Evolutionary conservation across 257 asterid genomes (phyloP), one percentile per base, ranked within the genome.

Genomic region (Salvia splendens): DNA sequence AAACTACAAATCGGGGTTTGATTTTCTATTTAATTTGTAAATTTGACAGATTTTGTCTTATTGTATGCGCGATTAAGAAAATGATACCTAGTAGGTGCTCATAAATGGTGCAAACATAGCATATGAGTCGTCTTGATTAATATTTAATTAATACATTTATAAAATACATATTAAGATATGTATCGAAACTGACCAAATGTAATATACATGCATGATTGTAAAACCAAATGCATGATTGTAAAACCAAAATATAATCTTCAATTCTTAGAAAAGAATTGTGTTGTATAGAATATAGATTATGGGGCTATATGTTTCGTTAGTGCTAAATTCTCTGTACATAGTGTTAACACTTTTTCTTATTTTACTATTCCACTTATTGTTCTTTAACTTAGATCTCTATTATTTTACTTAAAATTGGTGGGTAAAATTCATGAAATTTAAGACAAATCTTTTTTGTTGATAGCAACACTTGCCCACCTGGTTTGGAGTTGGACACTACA

Each of bases 381-480:
- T 30, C 28, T 45, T 7, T 28, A 40, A 17, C 5, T 5, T 41
- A 15, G 32, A 41, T 24, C 35, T 12, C 46, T 36, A 41, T 60
- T 15, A 60, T 35, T 60, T 60, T 43, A 40, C 16, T 4, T 30
- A 12, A 55, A 12, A 12, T 57, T 43, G 63, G 46, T 57, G 63
- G 45, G 46, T 20, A 32, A 14, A 40, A 60, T 1, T 60, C 35
- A 60, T 40, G 50, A 42, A 62, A 46, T 46, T 32, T 46, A 46
- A 47, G 57, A 4, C 56, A 62, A 5, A 3, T 8, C 8, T 30
- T 32, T 32, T 32, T 41, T 59, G 49, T 61, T 12, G 69, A 64
- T 33, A 49, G 49, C 11, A 47, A 49, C 69, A 64, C 47, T 32
- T 64, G 49, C 69, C 69, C 35, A 16, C 38, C 38, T 33, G 38